Evolutionary conservation across 1,139 yeast species (phyloP).

Genomic region (Scheffersomyces titani): DNA sequence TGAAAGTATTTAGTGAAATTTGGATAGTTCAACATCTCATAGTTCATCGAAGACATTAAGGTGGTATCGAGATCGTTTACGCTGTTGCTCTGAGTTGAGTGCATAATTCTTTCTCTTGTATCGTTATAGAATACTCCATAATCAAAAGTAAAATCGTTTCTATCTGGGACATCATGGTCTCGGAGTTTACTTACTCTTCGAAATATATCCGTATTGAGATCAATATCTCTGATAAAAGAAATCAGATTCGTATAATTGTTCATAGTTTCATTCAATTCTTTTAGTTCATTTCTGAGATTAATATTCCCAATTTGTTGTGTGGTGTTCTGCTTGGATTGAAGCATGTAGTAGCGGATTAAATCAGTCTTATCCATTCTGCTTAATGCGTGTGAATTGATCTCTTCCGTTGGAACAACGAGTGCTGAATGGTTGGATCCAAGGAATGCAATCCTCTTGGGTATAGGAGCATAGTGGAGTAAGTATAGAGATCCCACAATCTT

Average conservation of each 20-base stretch:
- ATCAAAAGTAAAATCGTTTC: slow-evolving; percentile 11
- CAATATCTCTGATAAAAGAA: not conserved
- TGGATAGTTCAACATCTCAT: not conserved
- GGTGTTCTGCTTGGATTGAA: not conserved
- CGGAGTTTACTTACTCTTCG: slow-evolving; percentile 1
- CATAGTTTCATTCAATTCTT: not conserved
- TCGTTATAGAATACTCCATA: slow-evolving; percentile 1
- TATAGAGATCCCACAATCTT: slow-evolving; percentile 12
- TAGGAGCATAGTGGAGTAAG: slow-evolving; percentile 12
- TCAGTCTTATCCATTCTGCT: not conserved
- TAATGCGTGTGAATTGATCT: not conserved
- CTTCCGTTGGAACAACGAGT: slow-evolving; percentile 7
- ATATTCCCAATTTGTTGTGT: not conserved
- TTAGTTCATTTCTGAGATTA: not conserved
- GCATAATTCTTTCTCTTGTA: slow-evolving; percentile 5
- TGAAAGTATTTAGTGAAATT: slow-evolving; percentile 16
- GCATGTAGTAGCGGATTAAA: not conserved
- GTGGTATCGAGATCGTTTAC: slow-evolving; percentile 12
- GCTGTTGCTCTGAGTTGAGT: slow-evolving; percentile 21
- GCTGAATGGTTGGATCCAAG: slow-evolving; percentile 13
- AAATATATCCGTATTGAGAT: slow-evolving; percentile 2
- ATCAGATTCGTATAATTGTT: not conserved
- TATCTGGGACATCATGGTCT: slow-evolving; percentile 2
- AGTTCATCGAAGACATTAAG: not conserved
- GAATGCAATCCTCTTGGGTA: slow-evolving; percentile 15